A percentile compares a stretch with the other conserved stretches of the same genome.
These are phyloP conservation scores for Venturia asperata DNA, from an alignment of 2,329 filamentous ascomycete species.

Conservation along the genomic window DNA sequence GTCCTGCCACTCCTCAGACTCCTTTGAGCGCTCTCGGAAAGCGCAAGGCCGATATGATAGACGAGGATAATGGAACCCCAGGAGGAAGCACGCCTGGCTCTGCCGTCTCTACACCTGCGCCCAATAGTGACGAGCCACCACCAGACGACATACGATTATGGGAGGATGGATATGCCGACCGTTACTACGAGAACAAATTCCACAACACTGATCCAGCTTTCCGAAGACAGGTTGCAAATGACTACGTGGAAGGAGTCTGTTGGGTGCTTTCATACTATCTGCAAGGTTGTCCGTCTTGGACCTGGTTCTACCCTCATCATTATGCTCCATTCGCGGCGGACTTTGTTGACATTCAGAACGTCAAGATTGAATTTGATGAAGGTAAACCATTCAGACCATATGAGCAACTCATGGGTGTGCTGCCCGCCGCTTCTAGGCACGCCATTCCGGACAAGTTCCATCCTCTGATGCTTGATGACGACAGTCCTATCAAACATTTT, in stretches of 20 bases:
- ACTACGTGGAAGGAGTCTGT: slow-evolving; percentile 90
- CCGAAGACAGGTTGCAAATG: slow-evolving; percentile 75
- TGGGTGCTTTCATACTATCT: slow-evolving; percentile 98
- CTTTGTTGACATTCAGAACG: slow-evolving; percentile 73
- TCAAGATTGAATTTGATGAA: slow-evolving; percentile 75
- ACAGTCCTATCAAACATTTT: slow-evolving; percentile 94
- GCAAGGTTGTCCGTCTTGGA: slow-evolving; percentile 96
- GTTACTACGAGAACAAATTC: slow-evolving; percentile 98
- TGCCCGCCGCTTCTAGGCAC: slow-evolving; percentile 88
- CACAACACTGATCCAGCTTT: slow-evolving; percentile 75
- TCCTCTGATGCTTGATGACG: slow-evolving; percentile 75
- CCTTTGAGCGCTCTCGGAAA: slow-evolving; percentile 56
- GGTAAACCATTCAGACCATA: slow-evolving; percentile 84
- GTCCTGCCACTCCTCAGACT: slow-evolving; percentile 26
- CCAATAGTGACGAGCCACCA: slow-evolving; percentile 52
- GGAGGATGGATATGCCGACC: slow-evolving; percentile 91
- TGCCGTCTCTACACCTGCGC: slow-evolving; percentile 41
- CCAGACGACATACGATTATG: slow-evolving; percentile 81
- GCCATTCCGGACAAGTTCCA: slow-evolving; percentile 86
- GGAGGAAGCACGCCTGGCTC: slow-evolving; percentile 51
- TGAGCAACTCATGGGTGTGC: slow-evolving; percentile 95
- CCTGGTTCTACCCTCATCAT: slow-evolving; percentile 98
- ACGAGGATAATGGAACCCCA: slow-evolving; percentile 53
- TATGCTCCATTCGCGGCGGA: slow-evolving; percentile 97
- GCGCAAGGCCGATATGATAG: slow-evolving; percentile 66